Percentiles rank a stretch among this genome's conserved stretches.
Conservation (phyloP, 2,329 filamentous ascomycete genomes). For the Botrytis fabae region DNA sequence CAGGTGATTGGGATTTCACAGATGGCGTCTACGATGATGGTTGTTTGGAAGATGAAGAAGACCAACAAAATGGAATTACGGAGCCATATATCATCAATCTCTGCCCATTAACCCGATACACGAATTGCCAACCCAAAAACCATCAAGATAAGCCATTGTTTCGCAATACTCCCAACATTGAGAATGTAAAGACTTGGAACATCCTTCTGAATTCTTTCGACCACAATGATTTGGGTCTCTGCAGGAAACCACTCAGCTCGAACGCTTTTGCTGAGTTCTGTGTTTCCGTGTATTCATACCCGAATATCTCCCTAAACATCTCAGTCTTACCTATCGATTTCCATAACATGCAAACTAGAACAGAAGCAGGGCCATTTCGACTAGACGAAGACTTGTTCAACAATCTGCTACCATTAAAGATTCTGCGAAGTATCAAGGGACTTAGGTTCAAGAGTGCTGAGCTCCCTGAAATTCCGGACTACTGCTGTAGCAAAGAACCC, state of each 20-base stretch:
- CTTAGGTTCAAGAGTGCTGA: background rate
- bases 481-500: accelerated
- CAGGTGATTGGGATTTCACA: background rate
- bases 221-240: background rate
- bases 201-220: background rate
- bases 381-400: too few species aligned
- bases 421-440: background rate
- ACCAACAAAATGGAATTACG: background rate
- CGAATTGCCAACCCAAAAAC: background rate
- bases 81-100: background rate
- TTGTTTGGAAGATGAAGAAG: background rate
- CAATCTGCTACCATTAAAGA: background rate
- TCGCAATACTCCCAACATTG: background rate
- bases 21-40: background rate
- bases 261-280: background rate
- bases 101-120: background rate
- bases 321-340: background rate
- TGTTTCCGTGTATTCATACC: background rate
- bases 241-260: background rate
- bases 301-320: background rate
- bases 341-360: accelerated
- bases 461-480: background rate
- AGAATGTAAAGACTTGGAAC: background rate
- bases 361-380: background rate
- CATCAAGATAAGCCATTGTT: background rate